These are phyloP conservation scores for Neurospora sp. DNA, from an alignment of 495 filamentous ascomycete species.

Conservation along the genomic window DNA sequence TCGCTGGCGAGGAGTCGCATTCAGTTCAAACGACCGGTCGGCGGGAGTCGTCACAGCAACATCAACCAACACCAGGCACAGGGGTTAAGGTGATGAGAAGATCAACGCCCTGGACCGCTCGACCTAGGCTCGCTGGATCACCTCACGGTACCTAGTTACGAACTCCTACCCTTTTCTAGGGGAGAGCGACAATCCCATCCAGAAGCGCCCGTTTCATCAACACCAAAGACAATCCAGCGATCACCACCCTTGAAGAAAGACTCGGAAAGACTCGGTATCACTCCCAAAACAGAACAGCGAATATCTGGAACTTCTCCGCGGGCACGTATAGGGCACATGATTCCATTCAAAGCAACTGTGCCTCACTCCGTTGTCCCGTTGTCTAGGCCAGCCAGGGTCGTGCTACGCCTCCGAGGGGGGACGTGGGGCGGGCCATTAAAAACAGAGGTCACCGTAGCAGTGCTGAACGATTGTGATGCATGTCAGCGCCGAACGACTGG, in stretches of 20 bases:
- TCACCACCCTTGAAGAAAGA: not conserved
- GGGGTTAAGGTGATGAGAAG: not conserved
- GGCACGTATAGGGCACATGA: not conserved
- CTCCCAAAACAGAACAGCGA: not conserved
- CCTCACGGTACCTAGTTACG: not conserved
- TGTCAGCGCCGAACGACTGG: not conserved
- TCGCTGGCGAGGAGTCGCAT: not conserved
- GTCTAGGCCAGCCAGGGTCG: not conserved
- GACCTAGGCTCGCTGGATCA: not conserved
- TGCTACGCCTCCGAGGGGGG: not conserved
- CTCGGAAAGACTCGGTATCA: not conserved
- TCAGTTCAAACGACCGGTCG: not conserved
- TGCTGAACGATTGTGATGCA: not conserved
- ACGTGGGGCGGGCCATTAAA: not conserved
- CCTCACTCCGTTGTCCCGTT: not conserved
- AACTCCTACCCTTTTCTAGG: not conserved
- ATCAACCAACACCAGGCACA: not conserved
- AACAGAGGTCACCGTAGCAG: not conserved
- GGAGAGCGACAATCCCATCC: not conserved
- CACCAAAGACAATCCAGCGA: not conserved
- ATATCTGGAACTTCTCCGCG: not conserved
- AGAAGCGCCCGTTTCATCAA: not conserved
- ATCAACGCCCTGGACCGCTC: not conserved
- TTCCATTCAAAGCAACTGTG: not conserved
- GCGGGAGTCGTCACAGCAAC: not conserved